Evolutionary conservation across 1,284 basidiomycete genomes (phyloP), one percentile per base, ranked within the genome.

Genomic region (Cryptococcus wingfieldii): DNA sequence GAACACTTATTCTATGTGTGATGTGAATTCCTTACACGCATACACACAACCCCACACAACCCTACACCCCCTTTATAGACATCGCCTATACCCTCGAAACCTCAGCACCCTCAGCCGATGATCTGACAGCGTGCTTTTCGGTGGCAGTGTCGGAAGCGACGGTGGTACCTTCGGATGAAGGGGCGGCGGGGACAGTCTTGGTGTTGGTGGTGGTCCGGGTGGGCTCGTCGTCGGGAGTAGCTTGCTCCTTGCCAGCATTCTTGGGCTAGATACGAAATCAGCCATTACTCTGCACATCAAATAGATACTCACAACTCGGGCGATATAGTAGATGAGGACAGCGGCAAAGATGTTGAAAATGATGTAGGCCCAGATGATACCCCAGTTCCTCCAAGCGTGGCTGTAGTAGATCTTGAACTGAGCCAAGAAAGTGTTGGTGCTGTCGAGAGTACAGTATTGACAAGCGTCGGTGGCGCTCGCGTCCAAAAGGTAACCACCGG

Each of bases 341-440:
- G 75, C 76, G 4, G 61, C 72, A 43, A 65, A 43, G 37, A 70
- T 54, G 59, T 89, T 88, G 75, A 88, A 83, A 16, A 77, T 64
- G 60, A 86, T 81, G 74, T 83, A 89, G 0, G 76, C 84, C 67
- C 81, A 81, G 58, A 89, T 74, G 48, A 89, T 72, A 1, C 84
- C 86, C 47, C 84, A 79, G 70, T 88, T 77, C 13, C 85, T 78
- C 84, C 84, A 87, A 54, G 63, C 79, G 57, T 84, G 68, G 28
- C 63, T 65, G 59, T 84, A 86, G 60, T 71, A 78, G 59, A 86
- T 84, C 53, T 82, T 80, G 73, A 86, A 84, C 16, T 67, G 63
- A 4, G 65, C 73, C 57, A 89, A 76, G 79, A 83, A 86, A 38
- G 79, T 68, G 69, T 87, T 82, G 13, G 84, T 85, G 3, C 79